Conservation (phyloP, 768 basidiomycete species). For the Macrolepiota dolichaula region DNA sequence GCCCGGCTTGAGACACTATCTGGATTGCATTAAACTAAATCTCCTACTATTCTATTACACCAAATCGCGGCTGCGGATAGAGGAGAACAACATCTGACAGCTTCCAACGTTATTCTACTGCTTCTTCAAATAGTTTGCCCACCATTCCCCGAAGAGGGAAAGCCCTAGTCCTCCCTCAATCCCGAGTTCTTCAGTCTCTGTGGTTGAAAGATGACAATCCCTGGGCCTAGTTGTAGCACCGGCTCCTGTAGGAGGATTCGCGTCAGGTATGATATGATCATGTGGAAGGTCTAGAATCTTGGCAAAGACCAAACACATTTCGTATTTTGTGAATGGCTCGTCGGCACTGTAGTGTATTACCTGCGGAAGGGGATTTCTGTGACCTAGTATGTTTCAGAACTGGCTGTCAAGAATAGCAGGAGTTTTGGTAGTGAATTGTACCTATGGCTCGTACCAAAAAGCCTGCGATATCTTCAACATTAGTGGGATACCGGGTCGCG, state of each 20-base stretch:
- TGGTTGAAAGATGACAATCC: conserved; percentile 76
- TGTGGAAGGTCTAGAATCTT: conserved; percentile 68
- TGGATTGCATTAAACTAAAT: no score
- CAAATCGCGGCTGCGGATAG: not conserved
- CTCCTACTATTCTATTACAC: no score
- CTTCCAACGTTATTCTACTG: not conserved
- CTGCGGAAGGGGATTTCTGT: conserved; percentile 50
- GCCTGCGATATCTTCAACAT: conserved; percentile 80
- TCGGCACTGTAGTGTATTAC: conserved; percentile 85
- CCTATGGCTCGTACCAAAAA: conserved; percentile 78
- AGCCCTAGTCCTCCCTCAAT: conserved; percentile 57
- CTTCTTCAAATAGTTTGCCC: conserved; percentile 49
- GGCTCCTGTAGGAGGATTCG: conserved; percentile 56
- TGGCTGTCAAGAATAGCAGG: not conserved
- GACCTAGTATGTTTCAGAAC: conserved; percentile 18
- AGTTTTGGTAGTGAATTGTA: conserved; percentile 21
- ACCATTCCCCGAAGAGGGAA: conserved; percentile 83
- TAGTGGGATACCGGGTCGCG: conserved; percentile 90
- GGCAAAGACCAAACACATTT: conserved; percentile 81
- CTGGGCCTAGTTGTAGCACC: conserved; percentile 74
- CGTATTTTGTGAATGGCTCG: conserved; percentile 89
- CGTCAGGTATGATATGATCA: conserved; percentile 71
- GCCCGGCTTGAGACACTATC: no score
- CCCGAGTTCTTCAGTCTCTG: conserved; percentile 67
- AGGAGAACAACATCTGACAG: no score